Conservation (phyloP, 73 alveolate species). For the Tetrahymena thermophila region DNA sequence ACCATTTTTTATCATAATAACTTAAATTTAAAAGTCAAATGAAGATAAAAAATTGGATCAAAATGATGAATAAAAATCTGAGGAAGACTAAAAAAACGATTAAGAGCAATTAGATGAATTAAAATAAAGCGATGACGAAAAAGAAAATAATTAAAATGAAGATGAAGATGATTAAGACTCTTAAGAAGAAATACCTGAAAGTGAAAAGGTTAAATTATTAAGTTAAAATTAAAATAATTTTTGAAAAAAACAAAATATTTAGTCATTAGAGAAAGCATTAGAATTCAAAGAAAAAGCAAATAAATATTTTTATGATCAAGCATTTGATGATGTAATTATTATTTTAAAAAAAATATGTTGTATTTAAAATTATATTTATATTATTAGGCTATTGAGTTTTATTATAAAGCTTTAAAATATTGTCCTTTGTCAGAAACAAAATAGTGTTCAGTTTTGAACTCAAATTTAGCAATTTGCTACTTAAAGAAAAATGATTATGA, state of each 20-base stretch:
- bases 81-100: background rate
- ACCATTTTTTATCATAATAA: background rate
- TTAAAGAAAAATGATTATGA: slow-evolving; percentile 14
- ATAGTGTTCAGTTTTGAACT: slow-evolving; percentile 21
- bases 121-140: background rate
- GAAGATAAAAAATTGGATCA: background rate
- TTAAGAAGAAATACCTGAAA: background rate
- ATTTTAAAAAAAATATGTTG: too few relatives aligned
- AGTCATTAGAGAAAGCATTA: slow-evolving; percentile 21
- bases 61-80: background rate
- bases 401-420: slow-evolving; percentile 35
- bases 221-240: background rate
- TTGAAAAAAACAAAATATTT: background rate
- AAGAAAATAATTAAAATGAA: background rate
- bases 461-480: slow-evolving; percentile 39
- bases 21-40: background rate
- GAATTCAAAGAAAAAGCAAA: slow-evolving; percentile 45
- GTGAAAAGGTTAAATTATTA: background rate
- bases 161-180: background rate
- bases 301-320: background rate
- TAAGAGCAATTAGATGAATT: background rate
- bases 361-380: background rate
- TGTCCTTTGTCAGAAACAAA: slow-evolving; percentile 22
- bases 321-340: slow-evolving; percentile 8
- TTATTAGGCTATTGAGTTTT: slow-evolving; percentile 1